phyloP scores from a whole-genome alignment of 2,329 filamentous ascomycete species.

The Penicillium sp. region DNA sequence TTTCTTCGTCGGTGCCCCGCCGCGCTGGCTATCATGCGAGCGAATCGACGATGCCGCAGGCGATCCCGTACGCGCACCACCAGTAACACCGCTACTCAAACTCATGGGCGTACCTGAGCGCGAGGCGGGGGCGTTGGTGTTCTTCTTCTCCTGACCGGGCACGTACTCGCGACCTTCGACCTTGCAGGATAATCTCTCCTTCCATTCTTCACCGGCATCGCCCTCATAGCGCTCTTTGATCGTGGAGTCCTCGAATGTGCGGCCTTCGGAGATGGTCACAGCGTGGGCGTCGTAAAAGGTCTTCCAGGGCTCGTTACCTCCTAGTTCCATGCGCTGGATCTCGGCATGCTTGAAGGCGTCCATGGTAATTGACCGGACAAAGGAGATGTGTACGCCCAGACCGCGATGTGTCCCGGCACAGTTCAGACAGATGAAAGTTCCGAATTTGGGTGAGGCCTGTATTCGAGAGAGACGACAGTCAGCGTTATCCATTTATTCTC shows the following conservation, averaged over 20 bases:
- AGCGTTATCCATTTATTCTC: constrained; percentile 5
- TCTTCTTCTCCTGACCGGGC: constrained; percentile 64
- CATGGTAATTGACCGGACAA: constrained; percentile 97
- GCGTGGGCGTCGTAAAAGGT: constrained; percentile 79
- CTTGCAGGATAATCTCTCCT: constrained; percentile 83
- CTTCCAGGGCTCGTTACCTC: constrained; percentile 86
- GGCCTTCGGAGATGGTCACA: constrained; percentile 67
- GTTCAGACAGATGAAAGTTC: constrained; percentile 96
- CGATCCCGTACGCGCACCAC: constrained; percentile 24
- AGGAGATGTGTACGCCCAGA: constrained; percentile 96
- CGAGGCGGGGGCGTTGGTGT: constrained; percentile 36
- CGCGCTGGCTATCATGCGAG: constrained; percentile 31
- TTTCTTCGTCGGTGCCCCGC: constrained; percentile 57
- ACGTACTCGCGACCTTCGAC: constrained; percentile 88
- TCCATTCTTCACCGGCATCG: constrained; percentile 92
- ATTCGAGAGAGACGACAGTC: background rate
- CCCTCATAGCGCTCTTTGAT: constrained; percentile 90
- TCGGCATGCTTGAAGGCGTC: constrained; percentile 94
- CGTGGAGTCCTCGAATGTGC: constrained; percentile 81
- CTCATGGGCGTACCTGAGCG: constrained; percentile 35
- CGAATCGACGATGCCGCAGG: constrained; percentile 30
- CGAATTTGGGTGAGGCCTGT: constrained; percentile 85
- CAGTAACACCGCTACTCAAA: constrained; percentile 11
- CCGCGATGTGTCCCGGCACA: constrained; percentile 95
- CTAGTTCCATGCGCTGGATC: constrained; percentile 89